Evolutionary conservation across 192 early-diverging fungal species (phyloP).

Genomic region (Gaertneriomyces sp.): DNA sequence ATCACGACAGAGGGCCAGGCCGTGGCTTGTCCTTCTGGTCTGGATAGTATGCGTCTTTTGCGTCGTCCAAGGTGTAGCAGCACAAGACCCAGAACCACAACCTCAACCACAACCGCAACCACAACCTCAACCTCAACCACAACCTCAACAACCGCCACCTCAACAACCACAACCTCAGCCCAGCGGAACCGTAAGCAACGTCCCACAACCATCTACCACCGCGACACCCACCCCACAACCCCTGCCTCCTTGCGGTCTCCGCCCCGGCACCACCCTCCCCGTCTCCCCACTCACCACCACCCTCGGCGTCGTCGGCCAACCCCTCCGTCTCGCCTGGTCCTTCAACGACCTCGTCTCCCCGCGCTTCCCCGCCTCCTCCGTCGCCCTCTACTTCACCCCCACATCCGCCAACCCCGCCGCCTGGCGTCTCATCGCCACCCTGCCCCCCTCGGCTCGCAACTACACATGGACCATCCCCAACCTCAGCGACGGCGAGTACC

Average conservation of each 20-base stretch:
- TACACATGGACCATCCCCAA: constrained; percentile 29
- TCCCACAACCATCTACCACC: neutral
- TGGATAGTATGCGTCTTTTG: too few relatives aligned
- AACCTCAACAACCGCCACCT: too few relatives aligned
- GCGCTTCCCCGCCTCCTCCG: constrained; percentile 16
- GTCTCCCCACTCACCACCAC: constrained; percentile 3
- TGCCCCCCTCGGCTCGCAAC: neutral
- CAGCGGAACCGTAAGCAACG: too few relatives aligned
- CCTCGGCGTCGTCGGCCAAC: constrained; percentile 14
- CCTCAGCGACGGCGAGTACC: constrained; percentile 20
- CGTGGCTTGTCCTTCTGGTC: too few relatives aligned
- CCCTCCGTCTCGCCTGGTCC: constrained; percentile 33
- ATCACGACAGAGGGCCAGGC: too few relatives aligned
- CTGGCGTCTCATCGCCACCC: constrained; percentile 21
- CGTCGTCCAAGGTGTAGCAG: too few relatives aligned
- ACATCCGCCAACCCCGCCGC: neutral
- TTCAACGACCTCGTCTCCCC: constrained; percentile 18
- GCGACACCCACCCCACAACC: constrained; percentile 12
- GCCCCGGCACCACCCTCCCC: constrained; percentile 23
- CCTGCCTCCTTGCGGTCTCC: constrained; percentile 14
- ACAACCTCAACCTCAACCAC: too few relatives aligned
- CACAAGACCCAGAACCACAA: too few relatives aligned
- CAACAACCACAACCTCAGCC: too few relatives aligned
- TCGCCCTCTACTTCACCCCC: constrained; percentile 23
- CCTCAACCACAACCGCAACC: too few relatives aligned